phyloP scores from a whole-genome alignment of 768 basidiomycete genomes.

The Lentinula raphanica region DNA sequence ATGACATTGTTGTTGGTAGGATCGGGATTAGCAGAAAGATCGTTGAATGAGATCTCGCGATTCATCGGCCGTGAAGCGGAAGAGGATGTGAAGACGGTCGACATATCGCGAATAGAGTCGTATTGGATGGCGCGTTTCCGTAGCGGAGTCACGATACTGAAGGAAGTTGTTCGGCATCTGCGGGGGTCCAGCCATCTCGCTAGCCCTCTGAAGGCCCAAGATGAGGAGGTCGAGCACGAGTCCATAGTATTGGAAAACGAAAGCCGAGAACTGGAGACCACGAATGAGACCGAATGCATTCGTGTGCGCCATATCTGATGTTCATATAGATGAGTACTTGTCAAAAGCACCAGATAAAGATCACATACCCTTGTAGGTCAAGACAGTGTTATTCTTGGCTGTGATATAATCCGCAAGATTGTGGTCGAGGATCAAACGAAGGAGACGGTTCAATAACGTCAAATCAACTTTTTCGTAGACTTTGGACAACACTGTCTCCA shows the following conservation, averaged over 20 bases:
- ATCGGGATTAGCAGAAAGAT: conserved; percentile 91
- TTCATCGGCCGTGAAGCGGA: conserved; percentile 97
- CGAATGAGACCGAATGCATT: conserved; percentile 97
- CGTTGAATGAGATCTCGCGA: conserved; percentile 96
- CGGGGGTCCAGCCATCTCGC: conserved; percentile 98
- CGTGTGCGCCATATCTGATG: conserved; percentile 86
- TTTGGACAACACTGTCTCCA: conserved; percentile 97
- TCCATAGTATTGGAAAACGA: conserved; percentile 99
- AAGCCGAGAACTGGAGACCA: conserved; percentile 96
- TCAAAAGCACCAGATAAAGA: not conserved
- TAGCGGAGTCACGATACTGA: conserved; percentile 91
- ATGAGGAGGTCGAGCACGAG: conserved; percentile 93
- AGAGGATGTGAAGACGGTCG: conserved; percentile 90
- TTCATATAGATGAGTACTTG: conserved; percentile 3
- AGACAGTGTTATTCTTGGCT: conserved; percentile 93
- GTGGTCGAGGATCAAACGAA: conserved; percentile 96
- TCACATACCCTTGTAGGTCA: conserved; percentile 76
- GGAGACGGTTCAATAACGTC: conserved; percentile 89
- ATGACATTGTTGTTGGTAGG: conserved; percentile 99
- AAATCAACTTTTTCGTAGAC: conserved; percentile 99
- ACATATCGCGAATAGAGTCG: conserved; percentile 96
- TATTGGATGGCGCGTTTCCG: conserved; percentile 97
- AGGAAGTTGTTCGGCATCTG: conserved; percentile 98
- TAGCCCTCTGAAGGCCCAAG: conserved; percentile 94
- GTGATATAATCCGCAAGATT: conserved; percentile 99